A percentile compares a stretch with the other conserved stretches of the same genome.
These are phyloP conservation scores for Talaromyces sp. DNA, from an alignment of 2,329 filamentous ascomycete species.

Conservation along the genomic window DNA sequence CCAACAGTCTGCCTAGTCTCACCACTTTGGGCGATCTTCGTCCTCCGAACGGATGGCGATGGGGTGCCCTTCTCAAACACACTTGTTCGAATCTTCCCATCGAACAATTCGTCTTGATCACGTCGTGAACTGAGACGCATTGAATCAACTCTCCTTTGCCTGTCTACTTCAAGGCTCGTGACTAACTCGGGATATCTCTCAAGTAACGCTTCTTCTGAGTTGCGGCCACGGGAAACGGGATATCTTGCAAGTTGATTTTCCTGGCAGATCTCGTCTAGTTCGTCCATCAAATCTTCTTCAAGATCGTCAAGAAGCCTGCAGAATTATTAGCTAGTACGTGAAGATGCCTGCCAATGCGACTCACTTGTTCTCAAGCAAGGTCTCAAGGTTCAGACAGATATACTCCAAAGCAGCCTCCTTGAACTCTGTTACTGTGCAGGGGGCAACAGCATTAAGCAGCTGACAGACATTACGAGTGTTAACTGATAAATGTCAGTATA, in stretches of 20 bases:
- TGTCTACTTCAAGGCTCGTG: slow-evolving; percentile 39
- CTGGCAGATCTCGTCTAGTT: slow-evolving; percentile 76
- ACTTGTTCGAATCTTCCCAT: slow-evolving; percentile 59
- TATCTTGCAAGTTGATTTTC: slow-evolving; percentile 76
- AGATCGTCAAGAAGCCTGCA: slow-evolving; percentile 71
- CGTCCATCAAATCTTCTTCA: slow-evolving; percentile 74
- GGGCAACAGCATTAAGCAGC: slow-evolving; percentile 79
- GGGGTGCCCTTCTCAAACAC: slow-evolving; percentile 62
- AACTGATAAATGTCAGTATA: slow-evolving; percentile 46
- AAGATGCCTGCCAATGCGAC: slow-evolving; percentile 18
- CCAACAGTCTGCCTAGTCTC: slow-evolving; percentile 49
- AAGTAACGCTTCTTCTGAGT: slow-evolving; percentile 56
- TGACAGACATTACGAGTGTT: slow-evolving; percentile 80
- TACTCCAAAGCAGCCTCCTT: slow-evolving; percentile 88
- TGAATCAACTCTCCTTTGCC: slow-evolving; percentile 67
- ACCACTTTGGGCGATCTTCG: slow-evolving; percentile 42
- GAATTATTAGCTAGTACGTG: slow-evolving; percentile 20
- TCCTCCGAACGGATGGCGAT: slow-evolving; percentile 44
- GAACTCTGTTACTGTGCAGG: slow-evolving; percentile 78
- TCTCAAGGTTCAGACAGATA: slow-evolving; percentile 84
- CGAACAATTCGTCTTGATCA: slow-evolving; percentile 64
- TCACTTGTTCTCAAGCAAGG: slow-evolving; percentile 81
- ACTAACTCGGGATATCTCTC: slow-evolving; percentile 47
- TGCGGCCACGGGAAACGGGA: slow-evolving; percentile 73
- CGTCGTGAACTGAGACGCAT: slow-evolving; percentile 66